Conservation (phyloP, 1,284 basidiomycete genomes). For the Tilletia walkeri region DNA sequence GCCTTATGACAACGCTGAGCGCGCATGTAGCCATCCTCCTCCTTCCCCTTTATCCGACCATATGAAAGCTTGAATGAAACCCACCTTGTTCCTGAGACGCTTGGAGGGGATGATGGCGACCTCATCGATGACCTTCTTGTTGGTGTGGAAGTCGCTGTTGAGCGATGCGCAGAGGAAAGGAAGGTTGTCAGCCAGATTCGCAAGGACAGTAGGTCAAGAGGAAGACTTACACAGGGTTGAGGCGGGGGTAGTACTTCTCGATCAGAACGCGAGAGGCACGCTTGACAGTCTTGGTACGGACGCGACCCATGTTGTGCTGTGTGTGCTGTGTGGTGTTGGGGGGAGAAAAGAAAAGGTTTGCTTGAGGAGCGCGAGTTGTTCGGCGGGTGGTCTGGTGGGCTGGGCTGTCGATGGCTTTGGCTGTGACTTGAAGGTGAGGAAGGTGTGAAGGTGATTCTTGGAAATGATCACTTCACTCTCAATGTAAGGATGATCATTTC, state of each 20-base stretch:
- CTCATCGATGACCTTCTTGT: conserved; percentile 96
- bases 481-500: not conserved
- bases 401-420: conserved; percentile 2
- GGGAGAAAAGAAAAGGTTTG: conserved; percentile 5
- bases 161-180: not conserved
- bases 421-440: too few relatives aligned
- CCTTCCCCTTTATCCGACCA: too few relatives aligned
- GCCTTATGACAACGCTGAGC: too few relatives aligned
- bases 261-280: conserved; percentile 98
- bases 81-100: conserved; percentile 91
- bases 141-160: conserved; percentile 65
- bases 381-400: conserved; percentile 23
- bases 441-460: conserved; percentile 24
- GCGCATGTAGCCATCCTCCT: too few relatives aligned
- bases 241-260: conserved; percentile 83
- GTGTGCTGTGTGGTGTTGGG: not conserved
- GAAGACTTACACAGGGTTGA: conserved; percentile 63
- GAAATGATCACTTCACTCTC: conserved; percentile 24
- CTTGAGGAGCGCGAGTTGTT: not conserved
- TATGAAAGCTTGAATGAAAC: not conserved
- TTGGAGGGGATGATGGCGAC: conserved; percentile 96
- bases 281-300: conserved; percentile 99
- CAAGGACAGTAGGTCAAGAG: conserved; percentile 59
- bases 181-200: not conserved
- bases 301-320: conserved; percentile 70